Percentiles rank a stretch among this genome's conserved stretches.
Evolutionary conservation across 2,329 filamentous ascomycete genomes (phyloP).

Genomic region (Ustulina deusta): DNA sequence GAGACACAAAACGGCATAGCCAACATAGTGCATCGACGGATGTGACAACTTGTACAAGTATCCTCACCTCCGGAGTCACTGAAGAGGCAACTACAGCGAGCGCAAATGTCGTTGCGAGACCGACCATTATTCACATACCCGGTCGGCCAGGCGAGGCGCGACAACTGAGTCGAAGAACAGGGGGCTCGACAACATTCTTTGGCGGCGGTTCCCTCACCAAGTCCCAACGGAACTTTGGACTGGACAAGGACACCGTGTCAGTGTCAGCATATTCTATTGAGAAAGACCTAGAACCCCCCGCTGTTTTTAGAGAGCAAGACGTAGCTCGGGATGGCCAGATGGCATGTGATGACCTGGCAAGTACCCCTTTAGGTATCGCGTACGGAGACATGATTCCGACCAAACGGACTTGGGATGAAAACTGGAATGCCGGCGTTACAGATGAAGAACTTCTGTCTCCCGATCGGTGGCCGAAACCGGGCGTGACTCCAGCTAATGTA

Average conservation of each 20-base stretch:
- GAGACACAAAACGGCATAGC: slow-evolving; percentile 45
- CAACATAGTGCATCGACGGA: slow-evolving; percentile 45
- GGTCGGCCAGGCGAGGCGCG: slow-evolving; percentile 49
- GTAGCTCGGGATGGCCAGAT: slow-evolving; percentile 40
- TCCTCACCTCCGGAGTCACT: slow-evolving; percentile 46
- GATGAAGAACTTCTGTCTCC: slow-evolving; percentile 42
- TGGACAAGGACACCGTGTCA: slow-evolving; percentile 29
- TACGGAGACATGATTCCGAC: slow-evolving; percentile 46
- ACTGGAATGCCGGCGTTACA: slow-evolving; percentile 42
- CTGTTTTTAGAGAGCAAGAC: slow-evolving; percentile 28
- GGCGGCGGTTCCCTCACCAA: slow-evolving; percentile 43
- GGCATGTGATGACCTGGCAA: slow-evolving; percentile 45
- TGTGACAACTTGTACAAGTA: slow-evolving; percentile 49
- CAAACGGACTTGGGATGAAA: slow-evolving; percentile 37
- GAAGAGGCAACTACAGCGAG: slow-evolving; percentile 47
- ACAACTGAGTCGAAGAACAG: slow-evolving; percentile 46
- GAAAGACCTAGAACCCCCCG: slow-evolving; percentile 32
- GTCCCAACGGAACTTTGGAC: slow-evolving; percentile 45
- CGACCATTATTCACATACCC: slow-evolving; percentile 52
- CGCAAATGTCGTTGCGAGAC: slow-evolving; percentile 46
- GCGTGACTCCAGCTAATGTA: slow-evolving; percentile 31
- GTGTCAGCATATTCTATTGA: slow-evolving; percentile 18
- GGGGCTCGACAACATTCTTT: slow-evolving; percentile 47
- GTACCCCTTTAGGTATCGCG: slow-evolving; percentile 49
- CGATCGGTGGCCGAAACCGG: slow-evolving; percentile 43